Base-by-base conservation (phyloP, 2,329 filamentous ascomycete species). In the Cercospora zeina region DNA sequence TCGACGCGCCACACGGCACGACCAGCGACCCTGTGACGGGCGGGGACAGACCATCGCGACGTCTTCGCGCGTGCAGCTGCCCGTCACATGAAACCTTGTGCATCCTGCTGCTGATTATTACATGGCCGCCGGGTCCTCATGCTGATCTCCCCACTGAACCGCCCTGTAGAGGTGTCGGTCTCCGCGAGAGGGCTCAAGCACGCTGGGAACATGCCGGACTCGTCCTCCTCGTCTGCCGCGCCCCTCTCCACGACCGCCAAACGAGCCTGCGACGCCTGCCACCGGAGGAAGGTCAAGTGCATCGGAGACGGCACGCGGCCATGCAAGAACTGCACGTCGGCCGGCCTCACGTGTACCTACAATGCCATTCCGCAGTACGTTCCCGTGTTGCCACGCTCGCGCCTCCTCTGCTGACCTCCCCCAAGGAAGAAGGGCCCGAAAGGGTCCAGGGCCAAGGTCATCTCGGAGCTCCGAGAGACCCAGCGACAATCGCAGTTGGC, bases 271-370 rank as follows among this genome's bases (percentile, higher is more conserved):
- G 72, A 74, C 66, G 72, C 71, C 30, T 81, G 79, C 65, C 79
- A 81, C 67, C 72, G 79, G 58, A 75, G 80, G 50, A 82, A 82
- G 69, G 79, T 82, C 62, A 81, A 81, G 66, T 82, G 80, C 69
- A 80, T 81, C 60, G 79, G 78, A 57, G 79, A 82, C 69, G 78
- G 78, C 62, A 77, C 77, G 33, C 76, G 76, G 59, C 83, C 85
- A 4, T 87, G 85, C 76, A 83, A 85, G 73, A 86, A 86, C 70
- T 87, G 85, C 72, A 74, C 80, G 58, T 81, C 82, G 61, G 83
- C 85, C 31, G 80, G 82, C 24, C 79, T 87, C 63, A 80, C 77
- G n/a, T 87, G 85, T 76, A 87, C 85, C 66, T 84, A 85, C 72
- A 85, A 87, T 69, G 84, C 86, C 69, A 81, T 87, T 47, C 85